Percentiles rank a stretch among this genome's conserved stretches.
phyloP scores from a whole-genome alignment of 129 eudicot genomes.

The Helianthus annuus region DNA sequence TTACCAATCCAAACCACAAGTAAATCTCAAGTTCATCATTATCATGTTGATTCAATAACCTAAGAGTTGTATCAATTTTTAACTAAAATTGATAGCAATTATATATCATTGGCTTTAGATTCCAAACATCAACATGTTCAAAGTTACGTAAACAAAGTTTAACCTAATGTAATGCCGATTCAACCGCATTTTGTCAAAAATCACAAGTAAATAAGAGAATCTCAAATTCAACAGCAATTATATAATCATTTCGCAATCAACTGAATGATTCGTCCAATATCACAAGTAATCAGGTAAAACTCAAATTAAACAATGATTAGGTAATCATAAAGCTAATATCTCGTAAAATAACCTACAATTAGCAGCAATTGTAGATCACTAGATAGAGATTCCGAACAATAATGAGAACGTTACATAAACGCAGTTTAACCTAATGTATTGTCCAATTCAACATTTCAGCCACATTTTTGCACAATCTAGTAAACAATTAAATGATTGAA shows the following conservation, averaged over 20 bases:
- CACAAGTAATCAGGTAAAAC: too few species aligned
- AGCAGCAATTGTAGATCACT: neutral
- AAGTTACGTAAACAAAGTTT: neutral
- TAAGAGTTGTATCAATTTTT: slow-evolving; percentile 10
- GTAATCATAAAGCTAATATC: neutral
- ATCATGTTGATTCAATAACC: slow-evolving; percentile 33
- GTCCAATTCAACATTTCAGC: neutral
- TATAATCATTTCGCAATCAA: neutral
- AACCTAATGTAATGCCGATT: neutral
- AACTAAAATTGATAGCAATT: neutral
- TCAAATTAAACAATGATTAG: too few species aligned
- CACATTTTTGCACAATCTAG: neutral
- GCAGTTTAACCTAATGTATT: neutral
- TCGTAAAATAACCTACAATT: neutral
- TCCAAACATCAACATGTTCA: neutral
- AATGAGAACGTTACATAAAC: neutral
- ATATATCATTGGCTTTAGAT: neutral
- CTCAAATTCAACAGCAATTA: too few species aligned
- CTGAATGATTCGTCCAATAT: neutral
- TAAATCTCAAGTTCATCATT: neutral
- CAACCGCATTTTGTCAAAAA: neutral
- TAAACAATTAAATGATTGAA: too few species aligned
- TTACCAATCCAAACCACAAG: slow-evolving; percentile 13
- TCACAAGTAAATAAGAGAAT: too few species aligned
- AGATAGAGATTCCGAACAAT: neutral